phyloP scores from a whole-genome alignment of 768 basidiomycete species.

The Tulasnella sp. region DNA sequence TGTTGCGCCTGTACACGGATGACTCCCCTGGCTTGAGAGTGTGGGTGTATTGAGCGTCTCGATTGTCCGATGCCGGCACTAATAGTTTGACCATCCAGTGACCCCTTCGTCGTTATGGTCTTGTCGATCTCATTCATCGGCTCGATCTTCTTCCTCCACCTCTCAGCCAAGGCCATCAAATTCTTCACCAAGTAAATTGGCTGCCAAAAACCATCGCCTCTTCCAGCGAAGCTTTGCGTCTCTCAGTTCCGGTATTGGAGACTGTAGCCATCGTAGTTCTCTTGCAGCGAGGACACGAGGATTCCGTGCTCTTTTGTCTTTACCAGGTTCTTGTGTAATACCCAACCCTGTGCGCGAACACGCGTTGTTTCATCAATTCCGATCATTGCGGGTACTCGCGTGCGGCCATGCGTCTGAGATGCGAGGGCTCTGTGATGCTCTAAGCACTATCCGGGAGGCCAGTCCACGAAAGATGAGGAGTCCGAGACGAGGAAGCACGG shows the following conservation, averaged over 20 bases:
- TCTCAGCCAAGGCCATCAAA: constrained; percentile 88
- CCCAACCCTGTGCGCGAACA: neutral
- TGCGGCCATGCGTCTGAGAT: no score
- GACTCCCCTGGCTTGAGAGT: constrained; percentile 95
- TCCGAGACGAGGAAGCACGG: no score
- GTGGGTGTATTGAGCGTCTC: constrained; percentile 41
- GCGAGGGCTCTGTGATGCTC: no score
- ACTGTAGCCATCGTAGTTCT: neutral
- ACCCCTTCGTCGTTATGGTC: constrained; percentile 93
- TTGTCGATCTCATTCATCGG: constrained; percentile 94
- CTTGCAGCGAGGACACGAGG: neutral
- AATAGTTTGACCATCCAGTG: constrained; percentile 45
- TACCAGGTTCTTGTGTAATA: neutral
- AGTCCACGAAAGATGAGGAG: no score
- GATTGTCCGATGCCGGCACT: constrained; percentile 6
- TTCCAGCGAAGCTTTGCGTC: neutral
- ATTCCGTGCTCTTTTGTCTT: neutral
- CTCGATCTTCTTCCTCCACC: constrained; percentile 98
- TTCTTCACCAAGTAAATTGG: constrained; percentile 62
- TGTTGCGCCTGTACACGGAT: constrained; percentile 98
- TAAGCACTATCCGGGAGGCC: no score
- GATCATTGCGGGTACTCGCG: neutral
- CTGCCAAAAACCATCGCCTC: neutral
- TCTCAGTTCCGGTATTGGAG: neutral
- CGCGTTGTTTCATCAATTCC: neutral